phyloP scores from a whole-genome alignment of 371 early-diverging fungal genomes.

The Mucor velutinosus region DNA sequence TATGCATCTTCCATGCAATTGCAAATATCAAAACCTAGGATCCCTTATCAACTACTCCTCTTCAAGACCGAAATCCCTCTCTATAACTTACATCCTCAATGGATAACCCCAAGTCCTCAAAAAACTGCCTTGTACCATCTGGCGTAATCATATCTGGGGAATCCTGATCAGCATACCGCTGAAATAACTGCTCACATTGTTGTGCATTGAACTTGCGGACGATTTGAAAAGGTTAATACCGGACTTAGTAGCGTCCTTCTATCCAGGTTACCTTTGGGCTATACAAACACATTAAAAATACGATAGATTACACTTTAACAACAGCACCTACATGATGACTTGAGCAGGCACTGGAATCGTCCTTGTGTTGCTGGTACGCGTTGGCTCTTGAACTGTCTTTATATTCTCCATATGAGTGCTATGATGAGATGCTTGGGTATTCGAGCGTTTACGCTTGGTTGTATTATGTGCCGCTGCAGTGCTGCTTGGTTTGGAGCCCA shows the following conservation, averaged over 20 bases:
- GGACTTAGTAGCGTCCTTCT: background rate
- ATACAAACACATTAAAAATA: background rate
- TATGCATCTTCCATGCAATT: slow-evolving; percentile 65
- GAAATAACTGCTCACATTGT: slow-evolving; percentile 39
- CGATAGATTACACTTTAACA: too few species aligned
- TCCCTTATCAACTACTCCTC: background rate
- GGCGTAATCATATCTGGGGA: slow-evolving; percentile 40
- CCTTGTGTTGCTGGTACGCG: background rate
- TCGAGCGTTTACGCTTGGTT: slow-evolving; percentile 24
- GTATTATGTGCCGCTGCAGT: slow-evolving; percentile 3
- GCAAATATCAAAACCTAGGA: slow-evolving; percentile 59
- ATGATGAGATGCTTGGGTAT: slow-evolving; percentile 20
- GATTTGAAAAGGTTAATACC: background rate
- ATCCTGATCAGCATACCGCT: slow-evolving; percentile 45
- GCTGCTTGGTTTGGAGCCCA: slow-evolving; percentile 31
- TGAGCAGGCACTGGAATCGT: slow-evolving; percentile 5
- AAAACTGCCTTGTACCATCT: slow-evolving; percentile 43
- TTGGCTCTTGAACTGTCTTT: slow-evolving; percentile 2
- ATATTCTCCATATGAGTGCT: background rate
- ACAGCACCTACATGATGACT: background rate
- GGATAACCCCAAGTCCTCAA: slow-evolving; percentile 45
- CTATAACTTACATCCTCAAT: slow-evolving; percentile 40
- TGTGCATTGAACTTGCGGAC: slow-evolving; percentile 31
- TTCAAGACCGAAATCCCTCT: background rate
- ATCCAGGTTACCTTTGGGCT: slow-evolving; percentile 17